phyloP scores from a whole-genome alignment of 148 eudicot species.

The Salicornia ramosissima region DNA sequence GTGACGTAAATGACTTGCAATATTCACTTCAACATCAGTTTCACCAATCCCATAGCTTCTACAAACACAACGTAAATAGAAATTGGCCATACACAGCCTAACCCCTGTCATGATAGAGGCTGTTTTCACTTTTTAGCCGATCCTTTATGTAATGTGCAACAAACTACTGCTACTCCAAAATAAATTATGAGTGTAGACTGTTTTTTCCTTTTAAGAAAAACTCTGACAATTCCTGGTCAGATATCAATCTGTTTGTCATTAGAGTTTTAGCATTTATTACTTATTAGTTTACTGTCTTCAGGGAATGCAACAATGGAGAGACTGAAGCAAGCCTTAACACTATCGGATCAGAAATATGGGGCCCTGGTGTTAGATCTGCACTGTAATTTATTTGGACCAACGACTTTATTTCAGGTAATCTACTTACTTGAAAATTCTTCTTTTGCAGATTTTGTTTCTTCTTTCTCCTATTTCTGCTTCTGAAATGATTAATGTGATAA shows the following conservation, averaged over 20 bases:
- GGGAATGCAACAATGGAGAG: conserved; percentile 87
- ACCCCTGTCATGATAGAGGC: neutral
- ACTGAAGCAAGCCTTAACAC: conserved; percentile 56
- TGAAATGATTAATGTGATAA: neutral
- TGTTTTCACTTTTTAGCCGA: neutral
- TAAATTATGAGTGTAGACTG: neutral
- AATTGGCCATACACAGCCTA: neutral
- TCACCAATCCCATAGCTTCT: neutral
- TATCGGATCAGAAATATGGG: conserved; percentile 74
- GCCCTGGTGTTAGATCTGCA: conserved; percentile 83
- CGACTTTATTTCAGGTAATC: conserved; percentile 74
- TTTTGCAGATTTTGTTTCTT: neutral
- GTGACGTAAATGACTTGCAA: neutral
- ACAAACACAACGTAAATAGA: neutral
- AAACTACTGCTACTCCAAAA: neutral
- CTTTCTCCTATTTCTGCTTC: conserved; percentile 2
- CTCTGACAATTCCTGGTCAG: neutral
- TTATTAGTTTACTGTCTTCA: conserved; percentile 33
- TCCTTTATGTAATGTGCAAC: neutral
- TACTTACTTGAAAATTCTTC: neutral
- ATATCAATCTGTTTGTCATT: neutral
- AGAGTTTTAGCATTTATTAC: conserved; percentile 6
- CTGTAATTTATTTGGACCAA: conserved; percentile 76
- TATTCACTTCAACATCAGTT: neutral
- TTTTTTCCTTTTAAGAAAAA: neutral